Evolutionary conservation across 805 yeast genomes (phyloP), one percentile per base, ranked within the genome.

Genomic region (Saccharomycopsis olivae): DNA sequence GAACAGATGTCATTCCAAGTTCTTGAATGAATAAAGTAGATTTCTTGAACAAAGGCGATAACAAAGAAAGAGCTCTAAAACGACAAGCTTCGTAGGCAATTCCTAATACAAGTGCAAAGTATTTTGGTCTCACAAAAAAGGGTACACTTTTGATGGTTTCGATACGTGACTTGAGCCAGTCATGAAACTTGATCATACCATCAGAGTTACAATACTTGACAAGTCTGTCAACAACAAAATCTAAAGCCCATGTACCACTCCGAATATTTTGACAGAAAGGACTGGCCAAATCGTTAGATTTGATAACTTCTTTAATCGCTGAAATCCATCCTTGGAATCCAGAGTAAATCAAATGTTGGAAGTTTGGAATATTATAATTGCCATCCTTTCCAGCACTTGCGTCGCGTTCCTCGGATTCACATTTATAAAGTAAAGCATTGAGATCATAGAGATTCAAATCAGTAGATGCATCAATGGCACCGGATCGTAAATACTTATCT

Each of bases 271-370:
- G 72, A 46, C 92, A 77, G 19, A 88, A 48, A 1, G 96, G 88
- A 53, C 85, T 94, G 0, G 88, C 92, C 20, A 89, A 66, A 49
- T 88, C 77, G 53, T 89, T 89, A 30, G 64, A 60, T 54, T 67
- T 64, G 18, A 87, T 77, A 2, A 86, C 70, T 21, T 64, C 56
- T 41, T 73, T 68, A 48, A 89, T 58, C 1, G 76, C 78, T 0
- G 85, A 66, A 34, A 77, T 72, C 95, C 95, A 89, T 1, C 98
- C 97, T 57, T 86, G 94, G 17, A 92, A 62, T 9, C 98, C 98
- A 30, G 95, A 88, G 58, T 85, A 89, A 0, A 76, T 80, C 34
- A 88, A 62, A 13, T 64, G 63, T 0, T 96, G 96, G 56, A 69
- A 63, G 23, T 69, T 65, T 1, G 97, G 96, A 35, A 89, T 66